A percentile compares a stretch with the other conserved stretches of the same genome.
phyloP scores from a whole-genome alignment of 2,329 filamentous ascomycete species.

The Ramularia collo-cygni region DNA sequence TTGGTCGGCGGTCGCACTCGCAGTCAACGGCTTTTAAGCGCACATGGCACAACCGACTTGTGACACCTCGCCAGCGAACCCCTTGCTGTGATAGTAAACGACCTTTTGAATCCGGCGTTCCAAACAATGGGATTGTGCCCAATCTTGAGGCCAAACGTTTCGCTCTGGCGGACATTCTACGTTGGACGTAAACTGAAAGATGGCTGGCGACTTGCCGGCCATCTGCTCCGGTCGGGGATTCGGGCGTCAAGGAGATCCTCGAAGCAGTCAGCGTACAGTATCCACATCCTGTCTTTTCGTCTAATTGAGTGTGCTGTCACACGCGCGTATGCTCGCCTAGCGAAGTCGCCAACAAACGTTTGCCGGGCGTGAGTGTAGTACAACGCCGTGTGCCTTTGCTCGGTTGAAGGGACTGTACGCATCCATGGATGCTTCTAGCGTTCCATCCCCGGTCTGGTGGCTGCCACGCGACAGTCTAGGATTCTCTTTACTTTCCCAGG shows the following conservation, averaged over 20 bases:
- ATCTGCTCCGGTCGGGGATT: too few relatives aligned
- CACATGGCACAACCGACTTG: not conserved
- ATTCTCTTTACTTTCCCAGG: constrained; percentile 7
- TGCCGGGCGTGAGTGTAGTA: constrained; percentile 1
- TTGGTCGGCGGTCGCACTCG: constrained; percentile 1
- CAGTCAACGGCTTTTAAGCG: not conserved
- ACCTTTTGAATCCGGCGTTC: too few relatives aligned
- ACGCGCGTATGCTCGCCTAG: not conserved
- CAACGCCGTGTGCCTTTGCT: not conserved
- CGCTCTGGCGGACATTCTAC: too few relatives aligned
- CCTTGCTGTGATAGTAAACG: too few relatives aligned
- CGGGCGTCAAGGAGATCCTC: too few relatives aligned
- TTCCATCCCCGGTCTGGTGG: constrained; percentile 4
- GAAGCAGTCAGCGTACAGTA: too few relatives aligned
- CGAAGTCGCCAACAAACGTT: not conserved
- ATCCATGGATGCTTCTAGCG: constrained; percentile 3
- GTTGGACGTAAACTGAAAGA: too few relatives aligned
- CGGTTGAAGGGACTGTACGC: not conserved
- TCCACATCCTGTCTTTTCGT: too few relatives aligned
- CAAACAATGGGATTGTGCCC: too few relatives aligned
- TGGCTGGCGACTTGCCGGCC: too few relatives aligned
- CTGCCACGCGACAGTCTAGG: constrained; percentile 14
- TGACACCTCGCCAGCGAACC: not conserved
- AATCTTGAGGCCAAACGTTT: too few relatives aligned
- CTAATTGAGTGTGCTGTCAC: too few relatives aligned